phyloP scores from a whole-genome alignment of 108 stramenopile species.

The Aurantiochytrium sp. region DNA sequence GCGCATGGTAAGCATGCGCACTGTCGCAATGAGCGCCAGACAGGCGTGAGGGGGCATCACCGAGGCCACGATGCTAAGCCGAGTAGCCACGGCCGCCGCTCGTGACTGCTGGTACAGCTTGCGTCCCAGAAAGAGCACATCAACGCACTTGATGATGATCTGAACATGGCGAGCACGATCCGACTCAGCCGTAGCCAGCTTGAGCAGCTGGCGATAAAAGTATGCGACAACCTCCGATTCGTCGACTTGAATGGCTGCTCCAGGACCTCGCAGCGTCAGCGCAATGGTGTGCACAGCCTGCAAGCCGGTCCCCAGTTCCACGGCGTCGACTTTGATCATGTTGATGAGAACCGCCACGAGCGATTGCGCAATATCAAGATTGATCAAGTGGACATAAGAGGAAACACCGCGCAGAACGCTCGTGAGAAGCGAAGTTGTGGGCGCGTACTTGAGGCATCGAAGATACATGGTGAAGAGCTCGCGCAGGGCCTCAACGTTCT shows the following conservation, averaged over 20 bases:
- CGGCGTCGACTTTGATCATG: constrained; percentile 53
- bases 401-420: constrained; percentile 67
- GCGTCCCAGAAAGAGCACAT: constrained; percentile 65
- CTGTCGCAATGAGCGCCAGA: constrained; percentile 62
- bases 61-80: constrained; percentile 57
- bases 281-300: constrained; percentile 70
- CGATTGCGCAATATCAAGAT: constrained; percentile 68
- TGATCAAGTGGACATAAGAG: constrained; percentile 74
- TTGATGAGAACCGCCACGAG: constrained; percentile 64
- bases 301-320: constrained; percentile 64
- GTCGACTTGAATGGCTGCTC: constrained; percentile 68
- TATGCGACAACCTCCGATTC: constrained; percentile 69
- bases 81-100: constrained; percentile 67
- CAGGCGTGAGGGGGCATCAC: constrained; percentile 59
- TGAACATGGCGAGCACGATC: not conserved
- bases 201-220: constrained; percentile 59
- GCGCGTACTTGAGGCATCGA: constrained; percentile 61
- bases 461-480: constrained; percentile 69
- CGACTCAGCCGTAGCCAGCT: not conserved
- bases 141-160: constrained; percentile 55
- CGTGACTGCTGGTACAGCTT: constrained; percentile 64
- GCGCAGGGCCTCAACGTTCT: constrained; percentile 67
- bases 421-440: constrained; percentile 51
- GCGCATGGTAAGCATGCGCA: constrained; percentile 59
- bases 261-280: constrained; percentile 72